Percentiles rank a stretch among this genome's conserved stretches.
Evolutionary conservation across 345 rosid genomes (phyloP).

Genomic region (Trapa bicornis): DNA sequence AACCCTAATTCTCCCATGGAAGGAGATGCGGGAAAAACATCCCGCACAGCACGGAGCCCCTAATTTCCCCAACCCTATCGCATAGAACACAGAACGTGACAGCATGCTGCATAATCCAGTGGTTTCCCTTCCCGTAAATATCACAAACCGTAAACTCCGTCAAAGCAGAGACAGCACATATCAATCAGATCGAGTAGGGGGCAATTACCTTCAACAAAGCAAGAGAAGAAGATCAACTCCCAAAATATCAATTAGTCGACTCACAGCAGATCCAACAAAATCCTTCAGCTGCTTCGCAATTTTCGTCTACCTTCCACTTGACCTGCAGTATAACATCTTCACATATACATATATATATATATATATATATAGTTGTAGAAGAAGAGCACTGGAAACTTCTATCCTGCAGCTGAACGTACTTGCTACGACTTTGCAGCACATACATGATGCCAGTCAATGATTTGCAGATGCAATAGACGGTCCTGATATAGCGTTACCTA

Average conservation of each 20-base stretch:
- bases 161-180: not conserved
- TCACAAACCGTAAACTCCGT: not conserved
- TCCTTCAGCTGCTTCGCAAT: not conserved
- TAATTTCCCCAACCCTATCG: not conserved
- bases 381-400: not conserved
- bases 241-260: not conserved
- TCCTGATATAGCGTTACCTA: not conserved
- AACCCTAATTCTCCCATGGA: no score
- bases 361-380: not conserved
- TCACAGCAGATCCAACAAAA: not conserved
- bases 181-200: not conserved
- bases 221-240: not conserved
- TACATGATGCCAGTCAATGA: no score
- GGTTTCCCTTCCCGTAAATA: not conserved
- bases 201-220: not conserved
- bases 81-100: not conserved
- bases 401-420: not conserved
- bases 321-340: not conserved
- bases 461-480: not conserved
- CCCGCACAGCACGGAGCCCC: not conserved
- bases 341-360: no score
- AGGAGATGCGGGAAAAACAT: not conserved
- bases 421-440: not conserved
- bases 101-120: not conserved
- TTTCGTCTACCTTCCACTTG: not conserved